These are phyloP conservation scores for Verticillium isaacii DNA, from an alignment of 2,329 filamentous ascomycete species.

Conservation along the genomic window DNA sequence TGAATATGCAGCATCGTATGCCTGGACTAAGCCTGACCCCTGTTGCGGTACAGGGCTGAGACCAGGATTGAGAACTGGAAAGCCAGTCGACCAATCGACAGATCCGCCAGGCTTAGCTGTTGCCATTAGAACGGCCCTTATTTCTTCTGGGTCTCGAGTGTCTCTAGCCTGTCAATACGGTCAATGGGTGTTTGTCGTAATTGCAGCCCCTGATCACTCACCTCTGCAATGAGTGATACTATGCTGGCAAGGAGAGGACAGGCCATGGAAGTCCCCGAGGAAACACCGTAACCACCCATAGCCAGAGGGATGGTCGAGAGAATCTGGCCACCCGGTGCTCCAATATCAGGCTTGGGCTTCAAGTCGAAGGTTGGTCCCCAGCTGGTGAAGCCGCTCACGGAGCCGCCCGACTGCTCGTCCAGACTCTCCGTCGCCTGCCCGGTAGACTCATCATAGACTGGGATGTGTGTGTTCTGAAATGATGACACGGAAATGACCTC, in stretches of 20 bases:
- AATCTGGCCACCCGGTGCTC: constrained; percentile 51
- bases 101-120: constrained; percentile 35
- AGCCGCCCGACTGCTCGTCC: constrained; percentile 43
- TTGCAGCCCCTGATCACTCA: constrained; percentile 6
- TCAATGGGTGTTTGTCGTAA: neutral
- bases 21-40: constrained; percentile 55
- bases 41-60: constrained; percentile 53
- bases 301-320: constrained; percentile 49
- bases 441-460: neutral
- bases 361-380: constrained; percentile 60
- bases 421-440: neutral
- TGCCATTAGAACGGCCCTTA: constrained; percentile 45
- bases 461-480: constrained; percentile 32
- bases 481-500: constrained; percentile 45
- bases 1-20: constrained; percentile 51
- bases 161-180: constrained; percentile 23
- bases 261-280: constrained; percentile 57
- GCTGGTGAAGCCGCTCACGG: constrained; percentile 46
- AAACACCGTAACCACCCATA: constrained; percentile 44
- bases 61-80: constrained; percentile 2
- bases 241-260: constrained; percentile 51
- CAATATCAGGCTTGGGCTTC: constrained; percentile 50
- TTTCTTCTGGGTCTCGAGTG: constrained; percentile 39
- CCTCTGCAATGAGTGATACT: constrained; percentile 47
- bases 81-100: constrained; percentile 20